A percentile compares a stretch with the other conserved stretches of the same genome.
Evolutionary conservation across 2,329 filamentous ascomycete species (phyloP).

Genomic region (Phialemonium atrogriseum): DNA sequence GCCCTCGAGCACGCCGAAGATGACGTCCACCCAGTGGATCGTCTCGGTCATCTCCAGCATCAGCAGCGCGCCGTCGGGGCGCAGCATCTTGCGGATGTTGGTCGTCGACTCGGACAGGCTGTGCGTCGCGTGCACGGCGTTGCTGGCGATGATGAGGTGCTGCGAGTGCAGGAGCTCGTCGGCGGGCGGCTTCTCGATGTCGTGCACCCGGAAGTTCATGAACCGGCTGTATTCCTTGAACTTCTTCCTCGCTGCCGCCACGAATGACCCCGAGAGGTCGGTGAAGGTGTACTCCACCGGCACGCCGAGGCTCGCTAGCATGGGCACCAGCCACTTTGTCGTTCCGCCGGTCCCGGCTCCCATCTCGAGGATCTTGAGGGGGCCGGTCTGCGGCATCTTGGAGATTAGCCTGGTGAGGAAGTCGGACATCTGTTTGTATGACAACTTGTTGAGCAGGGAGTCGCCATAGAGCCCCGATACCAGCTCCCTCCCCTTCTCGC

Average conservation of each 20-base stretch:
- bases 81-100: constrained; percentile 17
- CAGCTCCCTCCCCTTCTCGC: constrained; percentile 22
- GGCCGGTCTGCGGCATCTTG: constrained; percentile 4
- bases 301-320: constrained; percentile 17
- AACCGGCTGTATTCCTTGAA: constrained; percentile 16
- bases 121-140: constrained; percentile 25
- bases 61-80: constrained; percentile 23
- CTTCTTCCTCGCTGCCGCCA: constrained; percentile 17
- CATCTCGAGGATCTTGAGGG: constrained; percentile 23
- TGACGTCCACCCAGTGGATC: constrained; percentile 22
- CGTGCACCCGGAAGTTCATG: constrained; percentile 19
- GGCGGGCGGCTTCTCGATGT: constrained; percentile 19
- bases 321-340: constrained; percentile 18
- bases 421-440: constrained; percentile 23
- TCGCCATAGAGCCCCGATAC: constrained; percentile 26
- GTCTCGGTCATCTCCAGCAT: constrained; percentile 24
- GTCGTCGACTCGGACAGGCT: constrained; percentile 10
- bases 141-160: constrained; percentile 23
- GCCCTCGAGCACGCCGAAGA: constrained; percentile 27
- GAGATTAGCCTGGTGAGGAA: constrained; percentile 16
- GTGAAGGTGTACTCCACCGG: constrained; percentile 30
- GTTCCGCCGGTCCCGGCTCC: constrained; percentile 26
- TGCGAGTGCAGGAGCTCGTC: constrained; percentile 15
- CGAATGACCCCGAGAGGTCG: constrained; percentile 25
- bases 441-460: constrained; percentile 23